Evolutionary conservation across 345 rosid genomes (phyloP).

Genomic region (Cardiospermum halicacabum): DNA sequence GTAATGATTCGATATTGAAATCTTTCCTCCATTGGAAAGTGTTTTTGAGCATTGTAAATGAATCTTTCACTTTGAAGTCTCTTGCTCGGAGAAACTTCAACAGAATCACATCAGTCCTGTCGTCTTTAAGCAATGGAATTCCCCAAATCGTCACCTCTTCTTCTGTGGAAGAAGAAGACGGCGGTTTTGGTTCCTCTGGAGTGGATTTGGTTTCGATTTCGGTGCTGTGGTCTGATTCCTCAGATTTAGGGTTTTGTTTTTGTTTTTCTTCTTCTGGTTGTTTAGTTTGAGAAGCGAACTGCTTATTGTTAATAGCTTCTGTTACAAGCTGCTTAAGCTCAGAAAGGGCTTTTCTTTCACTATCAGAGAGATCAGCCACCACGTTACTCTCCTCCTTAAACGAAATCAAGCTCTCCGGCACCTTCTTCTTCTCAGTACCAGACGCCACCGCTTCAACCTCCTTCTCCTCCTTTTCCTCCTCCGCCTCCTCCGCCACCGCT

Average conservation of each 20-base stretch:
- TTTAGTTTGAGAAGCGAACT: constrained; percentile 23
- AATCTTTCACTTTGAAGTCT: constrained; percentile 78
- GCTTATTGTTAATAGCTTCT: constrained; percentile 35
- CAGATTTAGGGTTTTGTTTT: background rate
- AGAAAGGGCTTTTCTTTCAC: constrained; percentile 37
- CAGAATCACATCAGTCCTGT: constrained; percentile 70
- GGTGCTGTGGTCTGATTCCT: constrained; percentile 1
- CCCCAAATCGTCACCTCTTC: constrained; percentile 76
- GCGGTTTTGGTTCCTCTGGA: background rate
- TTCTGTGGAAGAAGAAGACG: constrained; percentile 18
- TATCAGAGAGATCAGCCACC: constrained; percentile 49
- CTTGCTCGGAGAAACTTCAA: constrained; percentile 80
- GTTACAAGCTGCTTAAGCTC: constrained; percentile 40
- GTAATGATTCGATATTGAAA: constrained; percentile 51
- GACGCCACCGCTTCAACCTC: too few species aligned
- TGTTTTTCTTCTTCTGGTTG: background rate
- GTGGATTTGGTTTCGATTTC: background rate
- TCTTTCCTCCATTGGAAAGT: constrained; percentile 70
- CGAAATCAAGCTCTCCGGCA: constrained; percentile 38
- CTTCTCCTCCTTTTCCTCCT: constrained; percentile 12
- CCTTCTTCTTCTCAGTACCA: too few species aligned
- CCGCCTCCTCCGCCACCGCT: constrained; percentile 21
- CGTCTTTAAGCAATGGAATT: constrained; percentile 62
- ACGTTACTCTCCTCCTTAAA: constrained; percentile 69
- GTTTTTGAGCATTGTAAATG: constrained; percentile 70